A percentile compares a stretch with the other conserved stretches of the same genome.
These are phyloP conservation scores for Russula earlei DNA, from an alignment of 768 basidiomycete species.

Conservation along the genomic window DNA sequence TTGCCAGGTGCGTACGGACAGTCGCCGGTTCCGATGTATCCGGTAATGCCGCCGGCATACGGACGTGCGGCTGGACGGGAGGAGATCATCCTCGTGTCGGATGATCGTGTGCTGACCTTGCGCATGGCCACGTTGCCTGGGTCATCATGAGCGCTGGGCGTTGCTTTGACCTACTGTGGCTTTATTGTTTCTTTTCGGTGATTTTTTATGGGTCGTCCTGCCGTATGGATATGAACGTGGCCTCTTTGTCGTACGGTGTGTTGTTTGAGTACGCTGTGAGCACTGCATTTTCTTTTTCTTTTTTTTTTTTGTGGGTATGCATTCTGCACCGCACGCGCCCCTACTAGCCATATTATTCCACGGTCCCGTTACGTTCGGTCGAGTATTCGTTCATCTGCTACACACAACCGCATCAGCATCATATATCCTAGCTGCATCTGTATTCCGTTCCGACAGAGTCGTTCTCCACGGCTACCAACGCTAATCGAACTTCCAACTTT, in stretches of 20 bases:
- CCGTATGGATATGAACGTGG: background rate
- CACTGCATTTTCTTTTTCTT: constrained; percentile 9
- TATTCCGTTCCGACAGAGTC: constrained; percentile 17
- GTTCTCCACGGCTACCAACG: too few relatives aligned
- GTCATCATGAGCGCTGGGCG: constrained; percentile 17
- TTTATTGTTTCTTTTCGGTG: background rate
- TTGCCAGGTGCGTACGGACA: constrained; percentile 7
- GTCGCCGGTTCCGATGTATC: constrained; percentile 32
- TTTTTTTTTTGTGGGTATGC: background rate
- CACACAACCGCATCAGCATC: constrained; percentile 18
- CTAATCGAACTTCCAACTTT: too few relatives aligned
- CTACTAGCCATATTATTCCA: background rate
- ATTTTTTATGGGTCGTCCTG: background rate
- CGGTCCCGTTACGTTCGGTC: background rate
- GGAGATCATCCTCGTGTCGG: constrained; percentile 85
- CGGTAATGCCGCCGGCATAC: constrained; percentile 34
- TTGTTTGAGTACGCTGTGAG: constrained; percentile 20
- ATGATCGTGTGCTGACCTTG: constrained; percentile 73
- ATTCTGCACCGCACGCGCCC: too few relatives aligned
- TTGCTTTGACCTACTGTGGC: background rate
- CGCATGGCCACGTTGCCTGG: constrained; percentile 37
- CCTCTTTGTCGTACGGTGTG: background rate
- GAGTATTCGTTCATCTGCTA: constrained; percentile 14
- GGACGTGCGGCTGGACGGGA: constrained; percentile 49
- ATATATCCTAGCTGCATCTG: constrained; percentile 22